phyloP scores from a whole-genome alignment of 495 filamentous ascomycete species.

The Penicillium manginii region DNA sequence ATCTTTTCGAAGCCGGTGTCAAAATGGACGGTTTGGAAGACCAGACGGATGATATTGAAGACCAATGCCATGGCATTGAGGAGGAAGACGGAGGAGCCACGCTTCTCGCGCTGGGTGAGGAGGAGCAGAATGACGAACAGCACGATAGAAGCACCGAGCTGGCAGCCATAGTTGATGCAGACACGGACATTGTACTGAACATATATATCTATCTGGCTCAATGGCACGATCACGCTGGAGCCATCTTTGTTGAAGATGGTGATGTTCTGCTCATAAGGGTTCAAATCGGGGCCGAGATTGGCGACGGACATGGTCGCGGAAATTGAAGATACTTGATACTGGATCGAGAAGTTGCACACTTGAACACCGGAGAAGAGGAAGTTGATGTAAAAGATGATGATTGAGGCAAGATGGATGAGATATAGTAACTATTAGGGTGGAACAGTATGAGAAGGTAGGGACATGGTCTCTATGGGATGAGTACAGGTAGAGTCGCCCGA shows the following conservation, averaged over 20 bases:
- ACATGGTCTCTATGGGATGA: background rate
- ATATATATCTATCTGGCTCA: constrained; percentile 52
- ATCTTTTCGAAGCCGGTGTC: constrained; percentile 58
- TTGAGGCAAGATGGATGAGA: background rate
- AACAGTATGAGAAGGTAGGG: constrained; percentile 13
- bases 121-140: constrained; percentile 68
- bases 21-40: constrained; percentile 63
- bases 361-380: background rate
- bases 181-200: constrained; percentile 54
- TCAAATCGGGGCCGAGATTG: background rate
- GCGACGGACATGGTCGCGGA: background rate
- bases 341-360: no score
- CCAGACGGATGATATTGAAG: constrained; percentile 62
- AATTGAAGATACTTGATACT: constrained; percentile 8
- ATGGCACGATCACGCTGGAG: constrained; percentile 51
- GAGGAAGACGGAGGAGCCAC: constrained; percentile 61
- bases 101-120: constrained; percentile 65
- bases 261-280: constrained; percentile 63
- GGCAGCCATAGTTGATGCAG: constrained; percentile 70
- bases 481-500: background rate
- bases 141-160: constrained; percentile 73
- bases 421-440: background rate
- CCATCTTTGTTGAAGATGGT: constrained; percentile 57
- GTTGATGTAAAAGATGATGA: constrained; percentile 5
- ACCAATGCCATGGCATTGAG: constrained; percentile 65